A percentile compares a stretch with the other conserved stretches of the same genome.
These are phyloP conservation scores for Globisporangium yorkense DNA, from an alignment of 352 stramenopile genomes.

Conservation along the genomic window DNA sequence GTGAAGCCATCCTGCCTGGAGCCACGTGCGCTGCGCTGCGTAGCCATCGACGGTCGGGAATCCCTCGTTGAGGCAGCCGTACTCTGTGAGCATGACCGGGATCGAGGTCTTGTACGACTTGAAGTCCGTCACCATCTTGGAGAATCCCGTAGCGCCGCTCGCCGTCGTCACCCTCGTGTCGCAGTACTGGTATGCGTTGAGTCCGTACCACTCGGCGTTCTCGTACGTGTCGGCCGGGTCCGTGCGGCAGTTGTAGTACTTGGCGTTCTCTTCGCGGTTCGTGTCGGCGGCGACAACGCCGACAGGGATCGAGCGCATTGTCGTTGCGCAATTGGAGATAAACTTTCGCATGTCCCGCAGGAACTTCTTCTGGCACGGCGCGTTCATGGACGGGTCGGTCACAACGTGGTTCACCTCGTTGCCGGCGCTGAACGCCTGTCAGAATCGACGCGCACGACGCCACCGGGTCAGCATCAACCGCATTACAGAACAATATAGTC, in stretches of 20 bases:
- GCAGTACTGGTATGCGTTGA: constrained; percentile 87
- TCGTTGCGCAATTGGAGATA: constrained; percentile 33
- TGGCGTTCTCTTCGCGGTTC: constrained; percentile 53
- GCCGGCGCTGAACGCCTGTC: constrained; percentile 46
- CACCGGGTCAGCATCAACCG: constrained; percentile 13
- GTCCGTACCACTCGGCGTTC: constrained; percentile 78
- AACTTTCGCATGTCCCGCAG: constrained; percentile 78
- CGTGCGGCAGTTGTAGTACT: constrained; percentile 86
- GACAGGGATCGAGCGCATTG: constrained; percentile 70
- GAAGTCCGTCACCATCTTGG: constrained; percentile 58
- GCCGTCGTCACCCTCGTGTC: constrained; percentile 27
- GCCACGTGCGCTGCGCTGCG: constrained; percentile 57
- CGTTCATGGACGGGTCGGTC: constrained; percentile 33
- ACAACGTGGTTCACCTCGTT: constrained; percentile 82
- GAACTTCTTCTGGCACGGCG: constrained; percentile 88
- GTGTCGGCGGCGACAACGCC: constrained; percentile 66
- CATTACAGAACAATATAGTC: too few species aligned
- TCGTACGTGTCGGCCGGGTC: constrained; percentile 62
- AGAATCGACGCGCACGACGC: constrained; percentile 71
- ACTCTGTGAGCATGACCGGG: constrained; percentile 79
- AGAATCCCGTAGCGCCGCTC: constrained; percentile 42
- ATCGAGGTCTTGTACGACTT: constrained; percentile 45
- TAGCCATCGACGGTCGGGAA: constrained; percentile 61
- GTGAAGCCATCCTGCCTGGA: constrained; percentile 54
- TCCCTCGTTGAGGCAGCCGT: constrained; percentile 55